A percentile compares a stretch with the other conserved stretches of the same genome.
These are phyloP conservation scores for Sporothrix brunneoviolacea DNA, from an alignment of 2,329 filamentous ascomycete genomes.

Conservation along the genomic window DNA sequence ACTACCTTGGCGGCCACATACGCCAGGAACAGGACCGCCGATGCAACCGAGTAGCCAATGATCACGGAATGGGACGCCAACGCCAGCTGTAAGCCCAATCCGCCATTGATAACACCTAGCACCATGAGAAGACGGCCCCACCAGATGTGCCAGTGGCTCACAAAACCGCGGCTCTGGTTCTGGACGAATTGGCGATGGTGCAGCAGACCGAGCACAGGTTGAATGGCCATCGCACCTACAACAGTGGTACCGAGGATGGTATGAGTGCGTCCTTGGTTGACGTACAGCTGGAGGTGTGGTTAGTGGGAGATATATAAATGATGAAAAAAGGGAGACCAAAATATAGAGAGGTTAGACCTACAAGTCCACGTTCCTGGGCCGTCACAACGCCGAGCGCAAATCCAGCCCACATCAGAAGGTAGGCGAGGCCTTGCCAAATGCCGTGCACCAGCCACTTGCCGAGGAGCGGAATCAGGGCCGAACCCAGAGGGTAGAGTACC, in stretches of 20 bases:
- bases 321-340: neutral
- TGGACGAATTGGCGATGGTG: slow-evolving; percentile 51
- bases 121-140: slow-evolving; percentile 52
- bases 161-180: slow-evolving; percentile 38
- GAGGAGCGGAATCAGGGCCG: slow-evolving; percentile 53
- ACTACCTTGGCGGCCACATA: slow-evolving; percentile 35
- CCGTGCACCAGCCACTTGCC: slow-evolving; percentile 54
- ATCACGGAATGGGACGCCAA: slow-evolving; percentile 33
- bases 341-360: slow-evolving; percentile 27
- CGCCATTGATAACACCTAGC: slow-evolving; percentile 57
- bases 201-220: slow-evolving; percentile 50
- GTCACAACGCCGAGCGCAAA: slow-evolving; percentile 51
- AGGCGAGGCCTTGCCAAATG: slow-evolving; percentile 46
- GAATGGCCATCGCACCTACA: slow-evolving; percentile 46
- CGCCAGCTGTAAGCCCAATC: slow-evolving; percentile 50
- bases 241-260: slow-evolving; percentile 51
- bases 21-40: slow-evolving; percentile 39
- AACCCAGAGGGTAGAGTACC: slow-evolving; percentile 52
- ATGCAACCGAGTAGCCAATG: slow-evolving; percentile 50
- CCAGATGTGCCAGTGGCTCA: slow-evolving; percentile 57
- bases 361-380: slow-evolving; percentile 34
- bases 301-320: neutral
- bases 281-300: slow-evolving; percentile 37
- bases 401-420: slow-evolving; percentile 52
- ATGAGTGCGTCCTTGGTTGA: slow-evolving; percentile 36